Evolutionary conservation across 192 early-diverging fungal species (phyloP).

Genomic region (Jimgerdemannia flammicorona): DNA sequence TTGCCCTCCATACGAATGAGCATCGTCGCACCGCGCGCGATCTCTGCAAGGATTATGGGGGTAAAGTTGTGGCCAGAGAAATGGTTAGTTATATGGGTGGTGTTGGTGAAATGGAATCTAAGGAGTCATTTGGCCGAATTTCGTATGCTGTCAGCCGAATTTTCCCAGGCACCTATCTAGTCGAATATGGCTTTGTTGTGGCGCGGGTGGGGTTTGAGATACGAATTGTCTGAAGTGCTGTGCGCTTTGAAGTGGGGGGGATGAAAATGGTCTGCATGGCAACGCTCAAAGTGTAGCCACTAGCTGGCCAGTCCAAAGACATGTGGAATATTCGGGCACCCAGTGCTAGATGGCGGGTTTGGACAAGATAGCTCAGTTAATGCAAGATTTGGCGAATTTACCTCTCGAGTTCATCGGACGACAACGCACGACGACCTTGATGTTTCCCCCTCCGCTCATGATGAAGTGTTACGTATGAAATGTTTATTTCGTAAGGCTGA

Average conservation of each 20-base stretch:
- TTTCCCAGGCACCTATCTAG: too few relatives aligned
- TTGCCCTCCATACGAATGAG: slow-evolving; percentile 71
- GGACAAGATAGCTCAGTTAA: not conserved
- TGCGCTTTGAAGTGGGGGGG: too few relatives aligned
- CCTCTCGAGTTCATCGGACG: slow-evolving; percentile 73
- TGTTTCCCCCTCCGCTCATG: slow-evolving; percentile 44
- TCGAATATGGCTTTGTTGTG: too few relatives aligned
- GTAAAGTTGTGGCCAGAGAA: too few relatives aligned
- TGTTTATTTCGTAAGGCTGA: not conserved
- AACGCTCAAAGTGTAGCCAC: not conserved
- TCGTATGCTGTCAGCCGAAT: too few relatives aligned
- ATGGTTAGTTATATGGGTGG: too few relatives aligned
- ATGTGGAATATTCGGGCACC: not conserved
- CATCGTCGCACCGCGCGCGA: slow-evolving; percentile 54
- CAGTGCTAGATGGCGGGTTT: not conserved
- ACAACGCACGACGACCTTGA: slow-evolving; percentile 78
- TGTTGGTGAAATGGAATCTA: too few relatives aligned
- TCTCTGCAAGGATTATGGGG: slow-evolving; percentile 33
- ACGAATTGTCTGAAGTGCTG: too few relatives aligned
- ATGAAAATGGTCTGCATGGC: too few relatives aligned
- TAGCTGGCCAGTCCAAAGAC: too few relatives aligned
- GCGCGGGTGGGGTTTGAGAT: too few relatives aligned
- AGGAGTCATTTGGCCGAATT: too few relatives aligned
- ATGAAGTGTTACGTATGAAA: slow-evolving; percentile 12
- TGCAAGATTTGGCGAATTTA: slow-evolving; percentile 14